A percentile compares a stretch with the other conserved stretches of the same genome.
Conservation (phyloP, 805 yeast genomes). For the Cyberlindnera xylosilytica region DNA sequence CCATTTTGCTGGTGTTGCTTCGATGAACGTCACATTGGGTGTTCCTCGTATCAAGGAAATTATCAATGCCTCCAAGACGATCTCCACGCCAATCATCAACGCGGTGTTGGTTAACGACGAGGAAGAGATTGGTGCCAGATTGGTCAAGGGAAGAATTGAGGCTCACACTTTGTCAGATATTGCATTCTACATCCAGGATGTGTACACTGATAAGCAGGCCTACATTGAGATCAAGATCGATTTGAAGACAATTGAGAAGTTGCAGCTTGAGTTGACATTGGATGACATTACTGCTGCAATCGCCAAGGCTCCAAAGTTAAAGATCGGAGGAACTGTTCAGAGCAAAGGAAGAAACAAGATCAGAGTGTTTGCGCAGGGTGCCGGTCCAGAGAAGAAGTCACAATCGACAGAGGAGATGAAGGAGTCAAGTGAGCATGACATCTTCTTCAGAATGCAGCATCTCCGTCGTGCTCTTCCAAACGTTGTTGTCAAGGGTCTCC, state of each 20-base stretch:
- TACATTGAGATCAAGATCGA: constrained; percentile 81
- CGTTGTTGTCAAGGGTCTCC: constrained; percentile 89
- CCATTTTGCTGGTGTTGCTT: constrained; percentile 99
- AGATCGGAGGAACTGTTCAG: constrained; percentile 72
- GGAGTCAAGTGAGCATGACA: constrained; percentile 30
- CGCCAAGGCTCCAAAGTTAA: constrained; percentile 81
- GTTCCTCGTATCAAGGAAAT: constrained; percentile 99
- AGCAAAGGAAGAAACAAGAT: constrained; percentile 63
- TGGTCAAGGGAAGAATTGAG: constrained; percentile 95
- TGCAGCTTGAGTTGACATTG: constrained; percentile 84
- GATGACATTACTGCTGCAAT: constrained; percentile 86
- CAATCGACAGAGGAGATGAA: background rate
- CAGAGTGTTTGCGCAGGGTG: constrained; percentile 46
- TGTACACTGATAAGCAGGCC: constrained; percentile 76
- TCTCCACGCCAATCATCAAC: constrained; percentile 94
- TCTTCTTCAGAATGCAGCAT: constrained; percentile 87
- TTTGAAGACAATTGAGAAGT: constrained; percentile 75
- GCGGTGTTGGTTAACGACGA: constrained; percentile 88
- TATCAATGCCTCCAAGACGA: constrained; percentile 92
- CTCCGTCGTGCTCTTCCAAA: constrained; percentile 80
- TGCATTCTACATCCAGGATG: constrained; percentile 89
- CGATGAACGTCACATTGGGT: constrained; percentile 98
- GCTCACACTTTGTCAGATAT: constrained; percentile 86
- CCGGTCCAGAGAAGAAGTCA: background rate
- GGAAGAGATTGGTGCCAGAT: constrained; percentile 97